Base-by-base conservation (phyloP, 352 stramenopile species). In the Phytophthora cactorum region DNA sequence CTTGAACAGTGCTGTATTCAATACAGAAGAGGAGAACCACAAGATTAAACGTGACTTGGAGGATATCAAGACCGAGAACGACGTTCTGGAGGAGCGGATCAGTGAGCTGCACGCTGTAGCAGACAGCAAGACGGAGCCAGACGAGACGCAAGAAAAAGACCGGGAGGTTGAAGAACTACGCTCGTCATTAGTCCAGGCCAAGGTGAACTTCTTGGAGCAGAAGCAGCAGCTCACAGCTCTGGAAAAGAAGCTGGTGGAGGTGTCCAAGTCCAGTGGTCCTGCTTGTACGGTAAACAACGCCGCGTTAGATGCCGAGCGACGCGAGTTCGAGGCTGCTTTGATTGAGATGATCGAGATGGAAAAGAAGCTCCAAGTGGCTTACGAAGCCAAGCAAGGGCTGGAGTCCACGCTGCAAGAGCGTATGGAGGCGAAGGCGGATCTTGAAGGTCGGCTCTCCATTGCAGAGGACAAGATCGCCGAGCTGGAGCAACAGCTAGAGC, bases 321-420 rank as follows among this genome's bases (percentile, higher is more conserved):
- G 84, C 9, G 81, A 89, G 66, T 88, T 86, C 15, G 78, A 89
- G 44, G 66, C 74, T 1, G 79, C 81, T 43, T 63, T 89, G 59
- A 88, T 86, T 39, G 81, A 89, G 47, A 76, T 89, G 65, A 88
- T 89, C 34, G 78, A 84, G 36, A 87, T 89, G 79, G 81, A 89
- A 50, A 74, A 82, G 46, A 89, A 88, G 45, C 75, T 89, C 12
- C 81, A 89, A 53, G 68, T 78, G 4, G 81, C 79, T 6, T 89
- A 89, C 52, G 81, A 87, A 68, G 81, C 75, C 17, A 82, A 88
- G 27, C 79, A 86, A 44, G 72, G 63, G 4, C 66, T 89, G 15
- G 81, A 89, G 43, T 76, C 74, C 2, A 75, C 77, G 31, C 59
- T 88, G 9, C 75, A 88, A 57, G 81, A 89, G 60, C 75, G 79